These are phyloP conservation scores for Phaeomoniella chlamydospora DNA, from an alignment of 2,329 filamentous ascomycete species.

Conservation along the genomic window DNA sequence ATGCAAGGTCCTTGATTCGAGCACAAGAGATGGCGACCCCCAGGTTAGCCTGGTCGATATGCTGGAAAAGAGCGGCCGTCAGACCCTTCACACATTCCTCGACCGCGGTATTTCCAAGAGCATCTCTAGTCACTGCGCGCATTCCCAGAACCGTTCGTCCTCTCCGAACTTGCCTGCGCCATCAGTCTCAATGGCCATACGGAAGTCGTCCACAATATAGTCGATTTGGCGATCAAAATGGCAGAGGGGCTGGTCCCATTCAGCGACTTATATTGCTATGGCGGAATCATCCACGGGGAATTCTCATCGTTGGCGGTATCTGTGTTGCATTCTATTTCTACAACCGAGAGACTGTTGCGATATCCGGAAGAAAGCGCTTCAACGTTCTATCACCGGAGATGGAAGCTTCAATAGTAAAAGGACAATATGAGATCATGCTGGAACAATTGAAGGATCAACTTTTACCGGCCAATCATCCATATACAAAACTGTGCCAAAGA, in stretches of 20 bases:
- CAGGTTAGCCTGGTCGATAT: not conserved
- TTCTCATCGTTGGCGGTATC: constrained; percentile 22
- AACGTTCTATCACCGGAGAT: constrained; percentile 34
- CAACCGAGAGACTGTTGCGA: constrained; percentile 38
- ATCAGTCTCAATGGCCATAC: not conserved
- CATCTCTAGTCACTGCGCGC: too few relatives aligned
- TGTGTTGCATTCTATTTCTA: constrained; percentile 35
- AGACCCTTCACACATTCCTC: too few relatives aligned
- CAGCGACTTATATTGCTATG: constrained; percentile 10
- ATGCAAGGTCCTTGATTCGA: too few relatives aligned
- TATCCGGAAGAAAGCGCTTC: constrained; percentile 43
- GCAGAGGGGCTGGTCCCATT: constrained; percentile 8
- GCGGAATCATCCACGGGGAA: constrained; percentile 8
- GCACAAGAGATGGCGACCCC: not conserved
- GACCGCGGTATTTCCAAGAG: too few relatives aligned
- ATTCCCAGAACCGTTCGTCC: too few relatives aligned
- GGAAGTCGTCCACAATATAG: not conserved
- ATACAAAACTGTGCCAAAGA: constrained; percentile 32
- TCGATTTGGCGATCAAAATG: constrained; percentile 6
- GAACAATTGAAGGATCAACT: constrained; percentile 30
- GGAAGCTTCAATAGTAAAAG: constrained; percentile 27
- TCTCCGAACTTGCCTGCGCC: not conserved
- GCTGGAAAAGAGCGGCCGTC: too few relatives aligned
- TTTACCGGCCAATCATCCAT: constrained; percentile 33
- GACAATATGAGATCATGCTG: constrained; percentile 33